Percentiles rank a stretch among this genome's conserved stretches.
phyloP scores from a whole-genome alignment of 1,284 basidiomycete species.

The Schizophyllum amplum region DNA sequence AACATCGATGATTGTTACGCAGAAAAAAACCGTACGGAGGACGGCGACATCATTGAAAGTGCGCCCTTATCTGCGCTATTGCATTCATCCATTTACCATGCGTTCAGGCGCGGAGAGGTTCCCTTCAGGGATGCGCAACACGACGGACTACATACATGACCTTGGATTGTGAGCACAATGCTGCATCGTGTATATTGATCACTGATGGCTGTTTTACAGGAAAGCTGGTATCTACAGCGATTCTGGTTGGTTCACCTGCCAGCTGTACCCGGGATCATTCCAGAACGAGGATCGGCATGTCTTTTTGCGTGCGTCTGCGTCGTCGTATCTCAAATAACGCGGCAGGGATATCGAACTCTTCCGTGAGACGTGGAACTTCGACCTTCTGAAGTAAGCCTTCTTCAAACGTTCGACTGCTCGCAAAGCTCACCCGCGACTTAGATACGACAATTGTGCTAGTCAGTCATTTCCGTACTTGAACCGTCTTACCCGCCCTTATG shows the following conservation, averaged over 20 bases:
- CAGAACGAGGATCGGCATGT: constrained; percentile 33
- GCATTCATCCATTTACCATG: constrained; percentile 2
- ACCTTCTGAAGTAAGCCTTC: constrained; percentile 43
- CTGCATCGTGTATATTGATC: constrained; percentile 13
- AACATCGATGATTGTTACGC: constrained; percentile 56
- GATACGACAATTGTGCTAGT: constrained; percentile 53
- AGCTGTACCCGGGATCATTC: constrained; percentile 39
- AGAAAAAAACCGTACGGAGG: constrained; percentile 36
- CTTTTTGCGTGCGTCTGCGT: neutral
- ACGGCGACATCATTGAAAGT: constrained; percentile 41
- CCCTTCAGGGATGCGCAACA: constrained; percentile 40
- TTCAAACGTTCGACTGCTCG: neutral
- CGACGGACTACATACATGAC: constrained; percentile 42
- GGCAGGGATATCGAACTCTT: constrained; percentile 39
- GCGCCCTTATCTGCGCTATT: constrained; percentile 9
- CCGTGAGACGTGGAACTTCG: constrained; percentile 47
- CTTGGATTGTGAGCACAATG: constrained; percentile 49
- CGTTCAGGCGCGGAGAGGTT: constrained; percentile 33
- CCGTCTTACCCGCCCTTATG: neutral
- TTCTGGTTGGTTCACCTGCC: constrained; percentile 44
- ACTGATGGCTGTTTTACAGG: constrained; percentile 18
- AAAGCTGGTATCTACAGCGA: constrained; percentile 49
- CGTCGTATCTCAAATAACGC: neutral
- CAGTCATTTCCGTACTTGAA: constrained; percentile 8
- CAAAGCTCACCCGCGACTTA: constrained; percentile 15